These are phyloP conservation scores for Quercus mongolica DNA, from an alignment of 306 rosid genomes.

Conservation along the genomic window DNA sequence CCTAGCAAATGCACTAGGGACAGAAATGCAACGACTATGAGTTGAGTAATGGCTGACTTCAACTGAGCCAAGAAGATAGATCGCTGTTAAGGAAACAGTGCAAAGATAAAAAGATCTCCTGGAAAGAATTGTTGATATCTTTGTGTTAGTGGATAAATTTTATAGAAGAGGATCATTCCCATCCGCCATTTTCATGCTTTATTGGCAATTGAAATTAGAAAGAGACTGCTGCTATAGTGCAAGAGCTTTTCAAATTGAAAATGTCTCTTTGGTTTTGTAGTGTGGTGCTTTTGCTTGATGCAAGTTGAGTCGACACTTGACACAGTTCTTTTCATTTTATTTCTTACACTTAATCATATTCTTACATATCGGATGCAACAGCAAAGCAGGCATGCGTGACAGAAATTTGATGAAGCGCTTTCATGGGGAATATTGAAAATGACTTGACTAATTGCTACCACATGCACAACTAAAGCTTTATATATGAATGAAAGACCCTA, in stretches of 20 bases:
- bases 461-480: not conserved
- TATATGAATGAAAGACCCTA: not conserved
- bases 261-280: not conserved
- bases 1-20: too few species aligned
- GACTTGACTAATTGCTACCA: not conserved
- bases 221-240: not conserved
- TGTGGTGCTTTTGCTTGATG: slow-evolving; percentile 2
- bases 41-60: too few species aligned
- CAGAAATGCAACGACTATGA: too few species aligned
- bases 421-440: not conserved
- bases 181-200: not conserved
- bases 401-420: not conserved
- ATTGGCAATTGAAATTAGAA: not conserved
- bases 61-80: not conserved
- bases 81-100: not conserved
- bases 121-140: not conserved
- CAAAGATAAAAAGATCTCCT: not conserved
- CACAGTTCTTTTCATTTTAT: not conserved
- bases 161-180: not conserved
- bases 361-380: too few species aligned
- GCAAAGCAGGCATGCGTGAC: not conserved
- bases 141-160: not conserved
- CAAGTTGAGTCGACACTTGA: not conserved
- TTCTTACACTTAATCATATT: not conserved
- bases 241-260: not conserved